A percentile compares a stretch with the other conserved stretches of the same genome.
These are phyloP conservation scores for Thielaviopsis ethacetica DNA, from an alignment of 2,329 filamentous ascomycete species.

Conservation along the genomic window DNA sequence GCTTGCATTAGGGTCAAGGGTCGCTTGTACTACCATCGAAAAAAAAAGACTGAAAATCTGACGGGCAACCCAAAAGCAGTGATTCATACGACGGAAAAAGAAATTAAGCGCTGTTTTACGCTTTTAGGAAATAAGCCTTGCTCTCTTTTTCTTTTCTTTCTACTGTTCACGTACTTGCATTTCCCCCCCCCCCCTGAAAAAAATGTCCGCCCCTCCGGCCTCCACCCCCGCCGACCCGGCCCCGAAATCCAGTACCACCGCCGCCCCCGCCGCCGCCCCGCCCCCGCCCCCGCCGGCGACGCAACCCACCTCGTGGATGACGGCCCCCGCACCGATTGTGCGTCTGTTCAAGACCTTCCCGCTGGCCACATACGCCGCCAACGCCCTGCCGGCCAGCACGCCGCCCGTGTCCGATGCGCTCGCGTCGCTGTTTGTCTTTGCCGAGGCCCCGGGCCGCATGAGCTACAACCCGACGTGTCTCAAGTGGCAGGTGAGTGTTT, in stretches of 20 bases:
- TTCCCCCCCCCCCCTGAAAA: no score
- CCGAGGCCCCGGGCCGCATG: slow-evolving; percentile 44
- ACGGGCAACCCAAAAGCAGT: no score
- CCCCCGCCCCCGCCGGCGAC: no score
- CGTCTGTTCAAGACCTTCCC: slow-evolving; percentile 75
- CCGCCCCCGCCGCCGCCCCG: slow-evolving; percentile 1
- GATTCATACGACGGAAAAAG: no score
- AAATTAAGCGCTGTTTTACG: no score
- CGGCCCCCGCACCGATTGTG: slow-evolving; percentile 60
- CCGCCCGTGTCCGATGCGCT: slow-evolving; percentile 22
- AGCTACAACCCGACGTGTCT: slow-evolving; percentile 88
- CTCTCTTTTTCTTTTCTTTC: no score
- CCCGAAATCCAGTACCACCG: not conserved
- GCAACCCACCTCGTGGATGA: slow-evolving; percentile 31
- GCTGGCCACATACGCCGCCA: slow-evolving; percentile 55
- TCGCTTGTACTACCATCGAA: no score
- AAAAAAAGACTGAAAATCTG: no score
- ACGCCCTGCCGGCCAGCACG: slow-evolving; percentile 53
- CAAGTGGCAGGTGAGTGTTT: slow-evolving; percentile 71
- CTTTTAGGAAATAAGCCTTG: no score
- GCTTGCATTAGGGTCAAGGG: no score
- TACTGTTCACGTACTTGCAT: no score
- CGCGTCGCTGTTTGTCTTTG: slow-evolving; percentile 62
- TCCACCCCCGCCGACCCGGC: not conserved
- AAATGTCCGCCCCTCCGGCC: not conserved